A percentile compares a stretch with the other conserved stretches of the same genome.
Conservation (phyloP, 2,329 filamentous ascomycete species). For the Ophiostoma piceae region DNA sequence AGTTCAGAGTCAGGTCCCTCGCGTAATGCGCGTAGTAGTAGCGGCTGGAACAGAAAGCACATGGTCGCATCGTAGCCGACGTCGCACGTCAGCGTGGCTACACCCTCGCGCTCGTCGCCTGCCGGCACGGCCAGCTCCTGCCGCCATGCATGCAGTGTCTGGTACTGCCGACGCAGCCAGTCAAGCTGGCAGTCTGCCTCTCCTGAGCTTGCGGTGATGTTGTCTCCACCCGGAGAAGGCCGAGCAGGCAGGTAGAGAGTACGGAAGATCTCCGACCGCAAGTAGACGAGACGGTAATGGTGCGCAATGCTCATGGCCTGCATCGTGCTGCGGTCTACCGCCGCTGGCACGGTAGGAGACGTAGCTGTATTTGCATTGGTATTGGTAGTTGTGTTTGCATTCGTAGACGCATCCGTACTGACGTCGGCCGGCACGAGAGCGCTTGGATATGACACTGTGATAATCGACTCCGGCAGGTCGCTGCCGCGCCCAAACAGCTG, state of each 20-base stretch:
- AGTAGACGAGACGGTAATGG: conserved; percentile 36
- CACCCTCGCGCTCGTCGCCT: conserved; percentile 24
- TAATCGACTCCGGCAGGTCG: conserved; percentile 36
- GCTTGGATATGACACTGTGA: conserved; percentile 35
- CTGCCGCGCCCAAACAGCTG: conserved; percentile 37
- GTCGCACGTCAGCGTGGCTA: conserved; percentile 34
- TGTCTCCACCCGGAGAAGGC: not conserved
- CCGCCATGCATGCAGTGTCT: conserved; percentile 24
- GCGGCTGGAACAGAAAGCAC: conserved; percentile 34
- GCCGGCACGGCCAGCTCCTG: conserved; percentile 24
- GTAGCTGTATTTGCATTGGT: not conserved
- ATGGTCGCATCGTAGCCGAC: conserved; percentile 34
- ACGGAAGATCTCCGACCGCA: conserved; percentile 35
- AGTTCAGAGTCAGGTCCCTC: not conserved
- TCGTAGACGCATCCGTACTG: not conserved
- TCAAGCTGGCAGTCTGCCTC: conserved; percentile 1
- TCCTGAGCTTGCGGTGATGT: not conserved
- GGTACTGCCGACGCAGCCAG: conserved; percentile 25
- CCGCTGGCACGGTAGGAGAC: conserved; percentile 1
- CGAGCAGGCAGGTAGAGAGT: conserved; percentile 27
- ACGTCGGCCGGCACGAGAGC: not conserved
- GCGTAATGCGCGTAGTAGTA: conserved; percentile 27
- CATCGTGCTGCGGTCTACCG: conserved; percentile 24
- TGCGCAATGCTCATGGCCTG: conserved; percentile 32
- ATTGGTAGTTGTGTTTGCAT: not conserved